phyloP scores from a whole-genome alignment of 805 yeast species.

The Metschnikowia matae region DNA sequence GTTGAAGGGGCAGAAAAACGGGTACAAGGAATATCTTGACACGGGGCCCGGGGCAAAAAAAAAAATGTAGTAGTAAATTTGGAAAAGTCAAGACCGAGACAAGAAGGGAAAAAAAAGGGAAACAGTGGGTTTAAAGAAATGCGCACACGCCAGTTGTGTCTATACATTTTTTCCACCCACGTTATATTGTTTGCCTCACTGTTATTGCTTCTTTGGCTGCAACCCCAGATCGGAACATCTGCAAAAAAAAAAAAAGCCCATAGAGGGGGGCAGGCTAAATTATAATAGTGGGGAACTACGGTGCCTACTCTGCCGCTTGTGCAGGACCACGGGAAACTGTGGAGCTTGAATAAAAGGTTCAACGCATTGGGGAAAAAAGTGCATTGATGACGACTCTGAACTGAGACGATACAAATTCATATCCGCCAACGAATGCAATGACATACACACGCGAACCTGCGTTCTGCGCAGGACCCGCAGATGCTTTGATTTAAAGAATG shows the following conservation, averaged over 20 bases:
- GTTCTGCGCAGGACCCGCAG: constrained; percentile 3
- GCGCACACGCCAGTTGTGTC: constrained; percentile 7
- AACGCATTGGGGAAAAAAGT: neutral
- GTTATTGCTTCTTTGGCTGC: constrained; percentile 10
- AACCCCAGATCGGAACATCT: constrained; percentile 4
- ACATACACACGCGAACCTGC: constrained; percentile 5
- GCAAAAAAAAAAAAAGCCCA: neutral
- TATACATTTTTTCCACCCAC: constrained; percentile 3
- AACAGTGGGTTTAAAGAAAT: neutral
- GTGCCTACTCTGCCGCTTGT: neutral
- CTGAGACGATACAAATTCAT: constrained; percentile 1
- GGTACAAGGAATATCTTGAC: neutral
- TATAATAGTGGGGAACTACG: neutral
- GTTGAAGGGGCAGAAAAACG: neutral
- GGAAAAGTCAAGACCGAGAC: neutral
- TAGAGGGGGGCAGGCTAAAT: too few relatives aligned
- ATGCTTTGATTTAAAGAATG: constrained; percentile 3
- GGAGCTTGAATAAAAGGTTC: neutral
- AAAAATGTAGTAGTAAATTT: constrained; percentile 1
- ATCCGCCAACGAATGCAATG: constrained; percentile 2
- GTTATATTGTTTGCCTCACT: constrained; percentile 4
- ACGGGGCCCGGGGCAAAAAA: neutral
- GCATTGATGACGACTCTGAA: neutral
- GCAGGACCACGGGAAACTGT: too few relatives aligned
- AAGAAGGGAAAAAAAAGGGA: neutral